Conservation (phyloP, 768 basidiomycete species). For the Lactarius evosmus region DNA sequence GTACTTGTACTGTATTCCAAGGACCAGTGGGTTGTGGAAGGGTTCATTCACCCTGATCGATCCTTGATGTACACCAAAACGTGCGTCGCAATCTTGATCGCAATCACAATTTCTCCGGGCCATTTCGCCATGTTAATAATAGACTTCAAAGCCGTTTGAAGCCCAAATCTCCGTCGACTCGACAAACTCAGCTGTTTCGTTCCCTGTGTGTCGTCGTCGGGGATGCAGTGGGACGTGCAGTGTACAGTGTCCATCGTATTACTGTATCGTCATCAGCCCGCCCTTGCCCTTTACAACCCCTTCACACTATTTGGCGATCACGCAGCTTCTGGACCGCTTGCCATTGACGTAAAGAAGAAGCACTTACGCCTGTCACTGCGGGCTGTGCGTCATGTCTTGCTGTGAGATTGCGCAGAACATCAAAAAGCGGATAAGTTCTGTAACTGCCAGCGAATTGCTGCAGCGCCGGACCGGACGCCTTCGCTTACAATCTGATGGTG, state of each 20-base stretch:
- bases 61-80: background rate
- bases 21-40: background rate
- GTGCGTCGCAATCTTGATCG: background rate
- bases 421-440: background rate
- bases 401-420: background rate
- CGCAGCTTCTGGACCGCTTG: background rate
- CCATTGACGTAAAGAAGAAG: background rate
- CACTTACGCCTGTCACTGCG: background rate
- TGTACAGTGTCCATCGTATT: background rate
- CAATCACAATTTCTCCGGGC: background rate
- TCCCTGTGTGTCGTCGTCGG: background rate
- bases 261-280: no score
- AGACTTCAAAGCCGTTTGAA: no score
- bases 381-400: background rate
- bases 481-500: background rate
- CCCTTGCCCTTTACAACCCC: background rate
- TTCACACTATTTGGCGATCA: background rate
- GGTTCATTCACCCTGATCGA: background rate
- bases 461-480: background rate
- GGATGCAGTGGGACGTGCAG: background rate
- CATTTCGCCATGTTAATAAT: background rate
- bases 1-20: slow-evolving; percentile 8
- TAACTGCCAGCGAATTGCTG: background rate
- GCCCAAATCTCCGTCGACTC: background rate
- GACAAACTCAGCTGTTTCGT: background rate